phyloP scores from a whole-genome alignment of 2,329 filamentous ascomycete genomes.

The Metarhizium brunneum region DNA sequence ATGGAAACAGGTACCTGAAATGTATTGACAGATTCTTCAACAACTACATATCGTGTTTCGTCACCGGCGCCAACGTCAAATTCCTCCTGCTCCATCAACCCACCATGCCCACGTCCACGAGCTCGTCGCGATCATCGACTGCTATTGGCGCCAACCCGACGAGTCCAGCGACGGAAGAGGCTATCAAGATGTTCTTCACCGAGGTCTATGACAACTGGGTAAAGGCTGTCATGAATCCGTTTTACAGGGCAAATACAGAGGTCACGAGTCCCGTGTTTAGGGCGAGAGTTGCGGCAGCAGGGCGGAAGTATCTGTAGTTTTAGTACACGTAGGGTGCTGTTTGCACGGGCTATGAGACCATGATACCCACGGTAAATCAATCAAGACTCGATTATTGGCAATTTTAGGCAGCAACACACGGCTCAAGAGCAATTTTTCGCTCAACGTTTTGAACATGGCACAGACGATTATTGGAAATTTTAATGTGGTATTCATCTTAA shows the following conservation, averaged over 20 bases:
- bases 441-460: background rate
- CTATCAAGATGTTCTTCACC: constrained; percentile 85
- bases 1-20: constrained; percentile 70
- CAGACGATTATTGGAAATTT: background rate
- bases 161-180: constrained; percentile 86
- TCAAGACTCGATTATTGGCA: background rate
- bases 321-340: no score
- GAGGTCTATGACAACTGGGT: constrained; percentile 97
- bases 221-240: constrained; percentile 95
- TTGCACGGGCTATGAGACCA: constrained; percentile 6
- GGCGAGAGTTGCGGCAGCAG: constrained; percentile 71
- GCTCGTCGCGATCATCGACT: constrained; percentile 50
- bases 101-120: constrained; percentile 28
- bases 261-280: constrained; percentile 83
- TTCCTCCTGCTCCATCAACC: constrained; percentile 93
- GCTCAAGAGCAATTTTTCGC: background rate
- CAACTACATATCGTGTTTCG: constrained; percentile 88
- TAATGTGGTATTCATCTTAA: constrained; percentile 9
- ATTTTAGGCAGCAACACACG: background rate
- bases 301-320: constrained; percentile 74
- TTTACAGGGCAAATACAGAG: constrained; percentile 78
- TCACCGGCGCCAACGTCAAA: constrained; percentile 85
- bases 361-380: background rate
- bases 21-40: constrained; percentile 95
- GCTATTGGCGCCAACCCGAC: constrained; percentile 77